Percentiles rank a stretch among this genome's conserved stretches.
phyloP scores from a whole-genome alignment of 2,329 filamentous ascomycete genomes.

The Cladosporium sp. region DNA sequence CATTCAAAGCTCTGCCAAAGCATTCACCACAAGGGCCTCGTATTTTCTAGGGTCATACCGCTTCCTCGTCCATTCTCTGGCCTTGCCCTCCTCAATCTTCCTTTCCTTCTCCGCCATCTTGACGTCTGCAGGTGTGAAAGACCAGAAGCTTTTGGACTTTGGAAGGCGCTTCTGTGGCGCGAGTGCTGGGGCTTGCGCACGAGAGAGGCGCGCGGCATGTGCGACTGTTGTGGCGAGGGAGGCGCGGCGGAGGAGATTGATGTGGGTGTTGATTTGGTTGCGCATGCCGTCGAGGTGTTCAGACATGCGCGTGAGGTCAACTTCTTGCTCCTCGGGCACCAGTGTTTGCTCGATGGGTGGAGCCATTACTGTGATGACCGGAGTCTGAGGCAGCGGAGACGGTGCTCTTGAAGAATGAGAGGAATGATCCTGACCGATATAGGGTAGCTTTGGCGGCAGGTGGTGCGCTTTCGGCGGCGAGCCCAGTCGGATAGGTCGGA shows the following conservation, averaged over 20 bases:
- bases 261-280: conserved; percentile 39
- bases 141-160: conserved; percentile 24
- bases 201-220: conserved; percentile 23
- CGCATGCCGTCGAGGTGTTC: conserved; percentile 30
- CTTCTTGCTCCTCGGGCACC: neutral
- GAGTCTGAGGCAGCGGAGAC: neutral
- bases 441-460: conserved; percentile 27
- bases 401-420: neutral
- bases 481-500: conserved; percentile 30
- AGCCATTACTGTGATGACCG: neutral
- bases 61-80: conserved; percentile 30
- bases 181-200: neutral
- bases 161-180: neutral
- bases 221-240: conserved; percentile 21
- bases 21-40: conserved; percentile 29
- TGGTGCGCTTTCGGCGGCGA: conserved; percentile 32
- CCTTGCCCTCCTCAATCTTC: conserved; percentile 31
- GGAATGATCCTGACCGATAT: conserved; percentile 20
- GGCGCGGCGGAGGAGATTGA: conserved; percentile 33
- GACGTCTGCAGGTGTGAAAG: conserved; percentile 23
- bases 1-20: conserved; percentile 32
- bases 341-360: neutral
- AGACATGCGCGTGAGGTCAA: conserved; percentile 19
- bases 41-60: conserved; percentile 33
- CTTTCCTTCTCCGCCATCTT: conserved; percentile 30